phyloP scores from a whole-genome alignment of 1,284 basidiomycete species.

The Irpex sp. region DNA sequence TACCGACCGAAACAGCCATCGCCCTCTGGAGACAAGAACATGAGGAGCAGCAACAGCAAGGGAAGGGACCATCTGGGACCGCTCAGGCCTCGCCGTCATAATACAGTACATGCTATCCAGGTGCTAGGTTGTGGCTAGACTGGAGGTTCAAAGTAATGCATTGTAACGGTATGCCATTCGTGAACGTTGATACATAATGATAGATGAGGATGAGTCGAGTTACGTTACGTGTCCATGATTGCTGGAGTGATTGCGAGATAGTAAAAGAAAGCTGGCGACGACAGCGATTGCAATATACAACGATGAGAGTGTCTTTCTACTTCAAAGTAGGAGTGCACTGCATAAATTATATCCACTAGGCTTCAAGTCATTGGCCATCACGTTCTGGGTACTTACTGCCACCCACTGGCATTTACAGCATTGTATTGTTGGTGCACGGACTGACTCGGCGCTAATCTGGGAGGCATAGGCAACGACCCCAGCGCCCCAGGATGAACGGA shows the following conservation, averaged over 20 bases:
- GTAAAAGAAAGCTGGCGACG: neutral
- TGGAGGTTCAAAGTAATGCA: neutral
- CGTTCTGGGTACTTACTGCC: constrained; percentile 10
- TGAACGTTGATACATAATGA: neutral
- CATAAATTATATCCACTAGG: neutral
- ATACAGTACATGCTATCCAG: too few relatives aligned
- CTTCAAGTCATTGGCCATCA: neutral
- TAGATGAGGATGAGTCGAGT: neutral
- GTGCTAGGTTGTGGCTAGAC: too few relatives aligned
- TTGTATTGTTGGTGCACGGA: constrained; percentile 17
- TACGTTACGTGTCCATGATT: neutral
- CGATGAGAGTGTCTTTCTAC: too few relatives aligned
- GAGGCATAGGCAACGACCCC: constrained; percentile 36
- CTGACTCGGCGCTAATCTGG: constrained; percentile 23
- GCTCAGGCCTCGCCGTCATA: too few relatives aligned
- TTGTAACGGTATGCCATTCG: neutral
- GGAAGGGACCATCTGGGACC: neutral
- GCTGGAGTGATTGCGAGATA: neutral
- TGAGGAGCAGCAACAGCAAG: neutral
- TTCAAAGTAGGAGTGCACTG: too few relatives aligned
- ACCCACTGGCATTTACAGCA: constrained; percentile 10
- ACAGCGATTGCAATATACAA: neutral
- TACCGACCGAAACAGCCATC: constrained; percentile 83
- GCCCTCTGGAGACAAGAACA: constrained; percentile 65
- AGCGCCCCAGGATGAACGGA: constrained; percentile 21